Base-by-base conservation (phyloP, 768 basidiomycete species). In the Daedaleopsis nitida region DNA sequence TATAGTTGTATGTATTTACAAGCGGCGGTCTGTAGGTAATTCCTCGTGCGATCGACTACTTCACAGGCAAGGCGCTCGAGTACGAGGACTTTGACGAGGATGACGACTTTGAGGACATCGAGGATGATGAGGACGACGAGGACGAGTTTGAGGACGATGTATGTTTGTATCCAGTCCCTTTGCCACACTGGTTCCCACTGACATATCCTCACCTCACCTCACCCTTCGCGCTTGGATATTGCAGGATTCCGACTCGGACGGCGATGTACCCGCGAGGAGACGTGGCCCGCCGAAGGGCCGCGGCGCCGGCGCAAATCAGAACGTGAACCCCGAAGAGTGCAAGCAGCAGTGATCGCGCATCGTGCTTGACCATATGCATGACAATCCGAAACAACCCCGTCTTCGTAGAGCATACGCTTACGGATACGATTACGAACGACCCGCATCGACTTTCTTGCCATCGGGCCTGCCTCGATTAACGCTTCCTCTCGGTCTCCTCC, bases 11-110 rank as follows among this genome's bases (percentile, higher is more conserved):
- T 51, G 17, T n/a, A n/a, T 11, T 17, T 2, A 3, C 27, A 35
- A 35, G 42, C 27, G n/a, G 54, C 12, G 39, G 45, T 39, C 7
- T 52, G 7, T 66, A 96, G 93, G 83, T 98, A 71, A 93, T 99
- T 62, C 96, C 96, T 57, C 91, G 91, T 64, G 96, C 95, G 13
- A 79, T 98, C 60, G 97, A 98, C 76, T 98, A 90, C 81, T 99
- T 99, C 80, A 97, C 95, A 7, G 96, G 96, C 66, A 96, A 96
- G 77, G 94, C 95, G 14, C 84, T 97, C 52, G 88, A 94, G 68
- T 94, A 88, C 72, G 86, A 84, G 44, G 82, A 83, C 19, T 70
- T 76, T 3, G 85, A 86, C 17, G 85, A 85, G 2, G 83, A 85
- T 16, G 82, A 86, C 19, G 84, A 84, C 1, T 82, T 86, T 24